Evolutionary conservation across 805 yeast species (phyloP), one percentile per base, ranked within the genome.

Genomic region (Metschnikowia lunata): DNA sequence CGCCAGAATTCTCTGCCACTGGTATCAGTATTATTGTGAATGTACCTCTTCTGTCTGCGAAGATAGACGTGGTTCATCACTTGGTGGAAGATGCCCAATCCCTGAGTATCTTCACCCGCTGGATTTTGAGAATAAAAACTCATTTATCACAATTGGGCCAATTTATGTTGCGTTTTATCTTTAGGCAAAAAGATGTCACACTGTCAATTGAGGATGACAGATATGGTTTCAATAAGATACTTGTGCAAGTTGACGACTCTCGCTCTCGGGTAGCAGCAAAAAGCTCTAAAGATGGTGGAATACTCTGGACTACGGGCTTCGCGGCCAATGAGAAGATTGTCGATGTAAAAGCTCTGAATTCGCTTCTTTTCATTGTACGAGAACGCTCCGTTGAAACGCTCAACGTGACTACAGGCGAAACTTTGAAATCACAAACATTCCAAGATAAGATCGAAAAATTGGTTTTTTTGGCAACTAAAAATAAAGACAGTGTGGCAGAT

Each of bases 101-200:
- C 13, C 48, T 54, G 18, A 52, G 60, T 33, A 42, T 62, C 8
- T 26, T 54, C 10, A 13, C 42, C 10, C 61, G 65, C 27, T 66
- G 68, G 66, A 31, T 64, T 12, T 48, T 47, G 30, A 58, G 74
- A 51, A 43, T 55, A 29, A 49, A 46, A 30, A 58, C 67, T 40
- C 75, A 71, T 40, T 59, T 69, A 48, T 45, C 57, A 4, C 67
- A 64, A 30, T 47, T 71, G 13, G 74, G 74, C 1, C 55, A 47
- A 36, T 61, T 50, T 2, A 49, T 54, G 0, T 49, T 42, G 8
- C 39, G 18, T 13, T n/a, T 30, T 11, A 14, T 35, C 10, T 6
- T 33, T 12, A 13, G 39, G 7, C 34, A 39, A 36, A 13, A 10
- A 2, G 28, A 13, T 5, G 31, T 11, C 12, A 15, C 60, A 7